Conservation (phyloP, 202 grass and related monocot species). For the Sporobolus alterniflorus region DNA sequence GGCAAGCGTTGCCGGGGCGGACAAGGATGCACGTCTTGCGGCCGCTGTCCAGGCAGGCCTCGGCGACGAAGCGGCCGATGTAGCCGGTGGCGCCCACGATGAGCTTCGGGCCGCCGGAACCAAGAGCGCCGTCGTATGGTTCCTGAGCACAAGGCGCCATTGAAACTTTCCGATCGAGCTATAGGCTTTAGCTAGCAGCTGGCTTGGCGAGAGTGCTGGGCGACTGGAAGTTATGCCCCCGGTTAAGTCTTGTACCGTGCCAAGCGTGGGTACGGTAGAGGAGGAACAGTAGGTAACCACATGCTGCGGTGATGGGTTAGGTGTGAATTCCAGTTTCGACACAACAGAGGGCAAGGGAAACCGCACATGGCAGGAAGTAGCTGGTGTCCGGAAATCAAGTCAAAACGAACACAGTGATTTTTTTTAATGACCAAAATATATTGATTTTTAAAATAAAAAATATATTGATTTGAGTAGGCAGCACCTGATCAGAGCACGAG, state of each 20-base stretch:
- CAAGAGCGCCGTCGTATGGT: not conserved
- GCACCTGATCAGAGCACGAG: not conserved
- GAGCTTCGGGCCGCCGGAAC: constrained; percentile 45
- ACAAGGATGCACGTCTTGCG: constrained; percentile 58
- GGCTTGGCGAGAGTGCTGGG: not conserved
- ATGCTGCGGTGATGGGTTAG: constrained; percentile 13
- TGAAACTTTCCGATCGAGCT: not conserved
- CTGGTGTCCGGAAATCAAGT: not conserved
- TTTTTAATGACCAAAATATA: not conserved
- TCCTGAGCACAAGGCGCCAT: constrained; percentile 21
- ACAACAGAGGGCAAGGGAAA: not conserved
- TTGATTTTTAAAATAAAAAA: not conserved
- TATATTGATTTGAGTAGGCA: not conserved
- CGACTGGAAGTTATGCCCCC: not conserved
- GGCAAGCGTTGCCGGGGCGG: constrained; percentile 39
- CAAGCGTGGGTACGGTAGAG: not conserved
- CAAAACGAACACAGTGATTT: not conserved
- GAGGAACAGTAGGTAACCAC: constrained; percentile 46
- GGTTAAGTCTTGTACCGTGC: constrained; percentile 9
- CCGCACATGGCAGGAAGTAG: not conserved
- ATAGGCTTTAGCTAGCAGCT: not conserved
- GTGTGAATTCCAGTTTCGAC: constrained; percentile 16
- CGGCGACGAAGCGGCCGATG: constrained; percentile 72
- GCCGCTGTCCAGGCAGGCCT: constrained; percentile 69
- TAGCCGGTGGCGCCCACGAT: constrained; percentile 73